Conservation (phyloP, 306 rosid genomes). For the Adenanthera pavonina region DNA sequence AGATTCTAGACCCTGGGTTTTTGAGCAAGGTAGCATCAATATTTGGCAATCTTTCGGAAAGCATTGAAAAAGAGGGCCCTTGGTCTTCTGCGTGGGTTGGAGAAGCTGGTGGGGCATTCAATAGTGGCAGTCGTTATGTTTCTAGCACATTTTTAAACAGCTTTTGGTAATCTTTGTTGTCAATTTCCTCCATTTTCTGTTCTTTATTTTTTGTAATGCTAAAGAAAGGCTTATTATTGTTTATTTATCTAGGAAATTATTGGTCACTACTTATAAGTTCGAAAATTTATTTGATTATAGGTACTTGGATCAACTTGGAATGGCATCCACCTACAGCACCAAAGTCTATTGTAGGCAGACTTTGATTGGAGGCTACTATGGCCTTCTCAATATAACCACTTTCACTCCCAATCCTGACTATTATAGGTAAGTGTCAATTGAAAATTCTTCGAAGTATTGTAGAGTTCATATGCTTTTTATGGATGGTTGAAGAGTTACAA, state of each 20-base stretch:
- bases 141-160: conserved; percentile 82
- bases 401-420: conserved; percentile 93
- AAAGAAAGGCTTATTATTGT: neutral
- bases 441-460: conserved; percentile 3
- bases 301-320: conserved; percentile 98
- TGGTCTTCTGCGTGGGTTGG: conserved; percentile 96
- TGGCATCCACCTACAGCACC: conserved; percentile 78
- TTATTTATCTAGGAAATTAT: conserved; percentile 2
- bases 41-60: conserved; percentile 60
- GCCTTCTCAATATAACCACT: conserved; percentile 78
- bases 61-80: conserved; percentile 66
- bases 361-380: conserved; percentile 92
- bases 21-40: conserved; percentile 57
- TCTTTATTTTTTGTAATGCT: conserved; percentile 13
- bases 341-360: conserved; percentile 92
- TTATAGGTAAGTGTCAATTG: conserved; percentile 65
- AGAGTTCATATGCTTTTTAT: neutral
- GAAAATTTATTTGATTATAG: conserved; percentile 48
- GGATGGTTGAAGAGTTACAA: conserved; percentile 1
- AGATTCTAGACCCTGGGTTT: conserved; percentile 69
- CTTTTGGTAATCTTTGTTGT: conserved; percentile 78
- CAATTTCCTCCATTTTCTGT: conserved; percentile 33
- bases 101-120: conserved; percentile 96
- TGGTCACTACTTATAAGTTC: conserved; percentile 6
- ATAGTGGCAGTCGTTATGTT: conserved; percentile 83